Conservation (phyloP, 2,329 filamentous ascomycete species). For the Arthrocladium fulminans region DNA sequence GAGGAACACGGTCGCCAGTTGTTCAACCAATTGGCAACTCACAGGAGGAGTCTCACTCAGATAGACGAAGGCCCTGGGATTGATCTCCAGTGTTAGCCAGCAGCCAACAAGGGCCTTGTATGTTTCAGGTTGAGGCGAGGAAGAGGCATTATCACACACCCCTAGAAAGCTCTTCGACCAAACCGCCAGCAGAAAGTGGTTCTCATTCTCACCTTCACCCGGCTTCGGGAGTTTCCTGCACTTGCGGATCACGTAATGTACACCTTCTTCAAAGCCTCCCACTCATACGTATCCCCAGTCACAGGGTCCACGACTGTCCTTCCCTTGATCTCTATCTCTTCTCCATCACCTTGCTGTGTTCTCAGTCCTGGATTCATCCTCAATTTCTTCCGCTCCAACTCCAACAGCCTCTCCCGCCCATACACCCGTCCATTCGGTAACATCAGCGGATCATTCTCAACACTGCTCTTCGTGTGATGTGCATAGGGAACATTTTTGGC, state of each 20-base stretch:
- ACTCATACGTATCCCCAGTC: slow-evolving; percentile 58
- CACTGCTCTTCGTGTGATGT: slow-evolving; percentile 86
- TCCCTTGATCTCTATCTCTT: slow-evolving; percentile 28
- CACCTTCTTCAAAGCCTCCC: slow-evolving; percentile 67
- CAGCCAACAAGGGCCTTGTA: no score
- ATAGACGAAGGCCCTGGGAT: no score
- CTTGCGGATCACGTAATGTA: slow-evolving; percentile 74
- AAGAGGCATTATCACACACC: no score
- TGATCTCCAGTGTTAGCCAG: no score
- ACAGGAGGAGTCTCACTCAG: no score
- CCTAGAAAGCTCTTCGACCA: no score
- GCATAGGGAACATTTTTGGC: slow-evolving; percentile 86
- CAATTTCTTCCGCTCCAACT: slow-evolving; percentile 72
- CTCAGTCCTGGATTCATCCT: slow-evolving; percentile 23
- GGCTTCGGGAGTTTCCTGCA: no score
- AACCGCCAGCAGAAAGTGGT: no score
- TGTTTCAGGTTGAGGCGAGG: no score
- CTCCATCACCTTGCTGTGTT: slow-evolving; percentile 6
- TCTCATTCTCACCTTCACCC: no score
- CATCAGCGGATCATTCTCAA: slow-evolving; percentile 77
- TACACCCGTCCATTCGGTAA: slow-evolving; percentile 84
- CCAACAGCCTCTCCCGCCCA: slow-evolving; percentile 61
- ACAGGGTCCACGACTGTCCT: slow-evolving; percentile 67
- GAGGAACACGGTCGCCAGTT: no score
- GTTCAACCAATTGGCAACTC: no score